Conservation (phyloP, 139 green algal genomes). For the Chlorella sp. region DNA sequence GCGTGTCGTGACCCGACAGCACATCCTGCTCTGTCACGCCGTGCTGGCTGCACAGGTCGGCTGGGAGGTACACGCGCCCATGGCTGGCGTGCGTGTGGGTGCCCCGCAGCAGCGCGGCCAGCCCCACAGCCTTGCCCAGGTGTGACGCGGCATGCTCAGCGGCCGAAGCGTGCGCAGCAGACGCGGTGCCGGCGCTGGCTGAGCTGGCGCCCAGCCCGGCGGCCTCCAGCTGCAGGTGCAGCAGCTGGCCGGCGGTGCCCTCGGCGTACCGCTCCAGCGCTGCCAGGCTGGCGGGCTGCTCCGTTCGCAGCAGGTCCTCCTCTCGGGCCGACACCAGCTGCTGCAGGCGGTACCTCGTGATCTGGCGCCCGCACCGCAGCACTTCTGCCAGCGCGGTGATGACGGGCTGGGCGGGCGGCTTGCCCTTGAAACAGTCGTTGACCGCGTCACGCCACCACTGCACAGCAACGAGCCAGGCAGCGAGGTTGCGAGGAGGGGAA, state of each 20-base stretch:
- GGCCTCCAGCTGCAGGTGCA: slow-evolving; percentile 64
- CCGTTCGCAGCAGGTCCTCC: slow-evolving; percentile 57
- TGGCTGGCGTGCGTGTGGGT: slow-evolving; percentile 57
- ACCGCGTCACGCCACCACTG: slow-evolving; percentile 89
- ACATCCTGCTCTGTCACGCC: slow-evolving; percentile 56
- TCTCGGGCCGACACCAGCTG: slow-evolving; percentile 70
- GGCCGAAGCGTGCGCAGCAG: slow-evolving; percentile 61
- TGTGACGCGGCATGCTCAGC: slow-evolving; percentile 80
- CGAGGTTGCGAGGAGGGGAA: background rate
- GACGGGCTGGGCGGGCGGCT: slow-evolving; percentile 58
- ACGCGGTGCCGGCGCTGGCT: background rate
- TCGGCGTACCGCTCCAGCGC: slow-evolving; percentile 80
- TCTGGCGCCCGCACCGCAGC: background rate
- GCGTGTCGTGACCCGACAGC: slow-evolving; percentile 31
- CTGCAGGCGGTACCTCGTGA: slow-evolving; percentile 74
- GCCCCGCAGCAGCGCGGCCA: slow-evolving; percentile 70
- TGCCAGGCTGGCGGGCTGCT: slow-evolving; percentile 59
- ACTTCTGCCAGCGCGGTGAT: slow-evolving; percentile 59
- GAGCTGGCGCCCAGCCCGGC: slow-evolving; percentile 38
- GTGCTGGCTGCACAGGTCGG: slow-evolving; percentile 29
- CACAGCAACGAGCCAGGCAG: background rate
- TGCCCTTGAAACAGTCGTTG: slow-evolving; percentile 54
- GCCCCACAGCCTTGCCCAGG: slow-evolving; percentile 79
- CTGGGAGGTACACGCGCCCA: slow-evolving; percentile 44
- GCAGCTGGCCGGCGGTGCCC: slow-evolving; percentile 66